Evolutionary conservation across 768 basidiomycete genomes (phyloP), one percentile per base, ranked within the genome.

Genomic region (Chalciporus pseudorubinellus): DNA sequence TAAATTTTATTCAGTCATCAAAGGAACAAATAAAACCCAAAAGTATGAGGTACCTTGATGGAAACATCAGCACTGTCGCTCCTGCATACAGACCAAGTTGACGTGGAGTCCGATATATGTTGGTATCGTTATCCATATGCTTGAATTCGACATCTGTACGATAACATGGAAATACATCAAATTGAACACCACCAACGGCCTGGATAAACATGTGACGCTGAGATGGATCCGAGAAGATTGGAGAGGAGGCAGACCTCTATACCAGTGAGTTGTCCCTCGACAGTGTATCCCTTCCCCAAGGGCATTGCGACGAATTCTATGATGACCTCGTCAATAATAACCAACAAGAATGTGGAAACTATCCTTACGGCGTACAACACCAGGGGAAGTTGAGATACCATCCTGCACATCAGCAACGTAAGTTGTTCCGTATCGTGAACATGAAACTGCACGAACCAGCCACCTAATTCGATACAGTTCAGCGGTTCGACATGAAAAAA

Each of bases 301-400:
- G 61, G 57, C 39, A 65, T 59, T 5, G 66, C 63, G 7, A 68
- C 63, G 19, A 44, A 44, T 20, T 44, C 44, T 44, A 31, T 18
- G 0, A 31, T 11, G 2, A 31, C 8, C 7, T 29, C n/a, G 29
- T 7, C 13, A 44, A 8, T 26, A 18, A 5, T 40, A 20, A 12
- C n/a, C 26, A 10, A 22, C 21, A 22, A 22, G n/a, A 16, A 18
- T 19, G 1, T 11, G 13, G 10, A 3, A 29, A 28, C n/a, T 9
- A 4, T 7, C 10, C 43, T 24, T 44, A 44, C 44, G 44, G 44
- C 44, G 44, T 13, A 44, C 28, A 18, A 60, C 46, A 36, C 66
- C 62, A 2, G 59, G 58, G 21, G 56, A 46, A 7, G 60, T 61
- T 21, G 59, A 62, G 31, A 68, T 61, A 4, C 61, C 62, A 34